These are phyloP conservation scores for Camelina laxa DNA, from an alignment of 345 rosid species.

Conservation along the genomic window DNA sequence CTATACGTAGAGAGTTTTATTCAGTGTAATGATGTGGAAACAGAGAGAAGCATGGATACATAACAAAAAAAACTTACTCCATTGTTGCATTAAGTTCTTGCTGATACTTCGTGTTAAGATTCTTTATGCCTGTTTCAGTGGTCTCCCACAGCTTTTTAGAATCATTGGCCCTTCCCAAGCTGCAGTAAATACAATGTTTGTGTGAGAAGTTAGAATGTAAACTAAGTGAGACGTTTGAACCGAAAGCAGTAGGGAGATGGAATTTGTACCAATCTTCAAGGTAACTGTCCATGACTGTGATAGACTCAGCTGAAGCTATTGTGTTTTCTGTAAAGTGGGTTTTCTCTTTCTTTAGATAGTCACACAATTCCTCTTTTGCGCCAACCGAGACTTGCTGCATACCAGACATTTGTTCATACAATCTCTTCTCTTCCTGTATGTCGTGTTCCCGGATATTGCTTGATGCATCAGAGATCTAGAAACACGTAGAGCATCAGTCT, in stretches of 20 bases:
- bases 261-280: conserved; percentile 67
- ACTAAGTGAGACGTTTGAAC: background rate
- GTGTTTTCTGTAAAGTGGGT: conserved; percentile 61
- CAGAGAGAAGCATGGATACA: conserved; percentile 38
- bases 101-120: conserved; percentile 43
- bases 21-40: conserved; percentile 1
- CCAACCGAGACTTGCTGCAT: conserved; percentile 66
- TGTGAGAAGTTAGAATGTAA: background rate
- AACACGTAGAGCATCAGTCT: conserved; percentile 21
- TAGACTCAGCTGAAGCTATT: conserved; percentile 64
- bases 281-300: conserved; percentile 54
- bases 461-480: conserved; percentile 73
- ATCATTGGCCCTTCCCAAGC: conserved; percentile 53
- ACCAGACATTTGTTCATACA: conserved; percentile 60
- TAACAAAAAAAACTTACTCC: conserved; percentile 28
- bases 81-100: conserved; percentile 35
- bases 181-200: conserved; percentile 42
- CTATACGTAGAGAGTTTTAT: conserved; percentile 45
- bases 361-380: conserved; percentile 55
- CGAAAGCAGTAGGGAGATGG: conserved; percentile 1
- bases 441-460: conserved; percentile 50
- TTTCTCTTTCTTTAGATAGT: conserved; percentile 54
- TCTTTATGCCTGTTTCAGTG: conserved; percentile 46
- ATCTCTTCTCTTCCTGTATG: conserved; percentile 53
- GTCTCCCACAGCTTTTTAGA: conserved; percentile 66